Evolutionary conservation across 768 basidiomycete species (phyloP), one percentile per base, ranked within the genome.

Genomic region (Mycena epipterygia): DNA sequence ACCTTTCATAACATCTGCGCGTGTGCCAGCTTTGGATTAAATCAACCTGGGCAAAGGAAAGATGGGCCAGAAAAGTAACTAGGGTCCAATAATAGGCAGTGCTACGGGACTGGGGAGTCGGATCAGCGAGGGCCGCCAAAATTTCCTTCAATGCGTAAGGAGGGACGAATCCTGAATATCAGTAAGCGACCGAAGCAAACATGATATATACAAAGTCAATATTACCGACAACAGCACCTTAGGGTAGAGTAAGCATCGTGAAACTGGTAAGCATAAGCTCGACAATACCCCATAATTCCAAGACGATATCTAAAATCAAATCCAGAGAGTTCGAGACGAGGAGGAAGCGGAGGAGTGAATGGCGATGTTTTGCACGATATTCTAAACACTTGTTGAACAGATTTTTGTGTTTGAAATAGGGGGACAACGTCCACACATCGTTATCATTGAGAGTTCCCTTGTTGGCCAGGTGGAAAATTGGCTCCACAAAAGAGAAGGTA

Each of bases 21-120:
- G 88, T 89, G 74, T 91, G 88, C 91, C 90, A 93, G n/a, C 82
- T 78, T 74, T 89, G 85, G 75, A 89, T 86, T 39, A 92, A 77
- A 75, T 91, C 91, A 21, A 87, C 83, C 72, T 91, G 90, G 0
- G 91, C 92, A 76, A 92, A 91, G 0, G 91, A 91, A 3, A 92
- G 81, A 75, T 92, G 85, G 8, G 85, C 88, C 0, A 91, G 57
- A 79, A 92, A 91, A 7, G 88, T 87, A 33, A 89, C 77, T 51
- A 89, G 77, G 9, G 90, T 85, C 86, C 88, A 93, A 64, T 86
- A 84, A 71, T 88, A 91, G 1, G 91, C 90, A 8, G 76, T 84
- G 14, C 76, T 76, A 66, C 80, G 81, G 11, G 86, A 79, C 56
- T 85, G 81, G 3, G 82, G 79, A 14, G 83, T 81, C 63, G 85